Evolutionary conservation across 176 grass and related monocot genomes (phyloP).

Genomic region (Dendrocalamus sinicus): DNA sequence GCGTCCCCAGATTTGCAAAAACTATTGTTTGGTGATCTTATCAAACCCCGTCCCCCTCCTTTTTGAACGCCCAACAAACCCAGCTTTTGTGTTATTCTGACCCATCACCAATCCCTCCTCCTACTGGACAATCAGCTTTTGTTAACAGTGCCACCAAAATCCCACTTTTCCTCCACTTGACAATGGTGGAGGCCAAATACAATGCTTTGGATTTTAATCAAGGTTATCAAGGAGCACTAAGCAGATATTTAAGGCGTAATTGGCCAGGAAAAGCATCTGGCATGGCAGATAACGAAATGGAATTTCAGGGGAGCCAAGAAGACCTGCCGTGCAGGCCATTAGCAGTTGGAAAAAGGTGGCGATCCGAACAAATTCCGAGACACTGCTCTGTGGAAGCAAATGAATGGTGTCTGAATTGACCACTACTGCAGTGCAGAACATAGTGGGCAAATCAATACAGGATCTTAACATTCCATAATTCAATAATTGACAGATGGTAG

Average conservation of each 20-base stretch:
- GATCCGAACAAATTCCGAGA: conserved; percentile 51
- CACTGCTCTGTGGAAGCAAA: conserved; percentile 47
- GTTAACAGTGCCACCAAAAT: conserved; percentile 63
- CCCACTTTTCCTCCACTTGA: conserved; percentile 58
- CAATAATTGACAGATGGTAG: conserved; percentile 34
- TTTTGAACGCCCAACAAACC: conserved; percentile 45
- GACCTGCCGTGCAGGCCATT: conserved; percentile 52
- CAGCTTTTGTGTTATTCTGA: conserved; percentile 52
- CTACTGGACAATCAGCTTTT: conserved; percentile 51
- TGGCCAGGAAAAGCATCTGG: conserved; percentile 44
- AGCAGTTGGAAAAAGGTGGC: conserved; percentile 32
- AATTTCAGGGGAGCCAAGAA: conserved; percentile 29
- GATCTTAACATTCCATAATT: conserved; percentile 51
- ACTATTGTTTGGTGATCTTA: conserved; percentile 43
- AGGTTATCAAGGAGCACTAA: conserved; percentile 59
- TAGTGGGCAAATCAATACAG: conserved; percentile 54
- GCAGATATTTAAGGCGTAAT: conserved; percentile 51
- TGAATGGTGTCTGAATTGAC: conserved; percentile 54
- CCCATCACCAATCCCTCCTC: conserved; percentile 48
- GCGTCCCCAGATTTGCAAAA: conserved; percentile 52
- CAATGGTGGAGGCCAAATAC: conserved; percentile 59
- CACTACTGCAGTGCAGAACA: conserved; percentile 50
- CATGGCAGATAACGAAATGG: conserved; percentile 40
- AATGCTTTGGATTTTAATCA: conserved; percentile 50
- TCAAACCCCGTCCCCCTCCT: conserved; percentile 22